Evolutionary conservation across 2,329 filamentous ascomycete species (phyloP), one percentile per base, ranked within the genome.

Genomic region (Neocatenulostroma microsporum): DNA sequence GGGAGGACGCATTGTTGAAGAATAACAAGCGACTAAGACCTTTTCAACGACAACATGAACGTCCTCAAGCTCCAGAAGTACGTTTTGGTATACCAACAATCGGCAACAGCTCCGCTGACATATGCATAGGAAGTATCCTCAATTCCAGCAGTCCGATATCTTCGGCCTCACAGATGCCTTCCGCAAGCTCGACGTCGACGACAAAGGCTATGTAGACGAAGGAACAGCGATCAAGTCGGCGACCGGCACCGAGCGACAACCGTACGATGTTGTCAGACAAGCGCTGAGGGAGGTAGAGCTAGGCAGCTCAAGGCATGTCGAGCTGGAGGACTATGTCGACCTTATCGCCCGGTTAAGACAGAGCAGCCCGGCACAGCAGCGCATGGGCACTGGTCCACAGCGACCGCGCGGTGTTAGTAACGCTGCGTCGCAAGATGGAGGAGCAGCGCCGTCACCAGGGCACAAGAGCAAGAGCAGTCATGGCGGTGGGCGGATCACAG

Each of bases 161-260:
- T 95, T 94, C 62, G 73, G 79, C 44, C 76, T 98, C 41, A 85
- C 87, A 61, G 87, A 95, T 70, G 85, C 88, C 49, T 98, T 98
- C 66, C 84, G 84, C 57, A 89, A 85, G 64, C 79, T 98, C 59
- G 91, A 98, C 60, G 74, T 94, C 49, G 91, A 98, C 60, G 91
- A 96, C 66, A 94, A 91, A 66, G 91, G 91, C 56, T 98, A 96
- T 60, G 72, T 98, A 48, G 91, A 98, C 62, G 91, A 98, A 68
- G 84, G 85, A 28, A 94, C 87, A 5, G 85, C 85, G 38, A 96
- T 98, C 70, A 96, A 96, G 69, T 86, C 88, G 23, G 94, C 88
- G 10, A 88, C 95, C 64, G 76, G 84, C 57, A 88, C 84, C 58
- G 91, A 98, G 67, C 82, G 83, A 60, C 86, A 95, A 63, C 88